Conservation (phyloP, 352 stramenopile genomes). For the Globisporangium paroecandrum region DNA sequence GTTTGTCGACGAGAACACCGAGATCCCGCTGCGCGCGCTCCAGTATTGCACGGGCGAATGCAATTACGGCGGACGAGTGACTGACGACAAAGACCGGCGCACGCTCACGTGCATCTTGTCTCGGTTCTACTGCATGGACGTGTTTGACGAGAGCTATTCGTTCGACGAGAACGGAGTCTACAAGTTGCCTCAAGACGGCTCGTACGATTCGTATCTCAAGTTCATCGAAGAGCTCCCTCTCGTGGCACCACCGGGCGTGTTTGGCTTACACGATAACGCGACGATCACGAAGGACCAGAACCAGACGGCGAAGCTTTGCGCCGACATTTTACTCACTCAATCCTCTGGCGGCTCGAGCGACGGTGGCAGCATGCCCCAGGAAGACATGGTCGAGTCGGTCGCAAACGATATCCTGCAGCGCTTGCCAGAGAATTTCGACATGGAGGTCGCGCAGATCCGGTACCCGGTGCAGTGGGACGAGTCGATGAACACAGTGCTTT, state of each 20-base stretch:
- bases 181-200: conserved; percentile 65
- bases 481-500: conserved; percentile 93
- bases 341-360: conserved; percentile 66
- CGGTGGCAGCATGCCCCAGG: conserved; percentile 69
- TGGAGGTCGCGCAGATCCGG: conserved; percentile 89
- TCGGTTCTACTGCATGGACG: conserved; percentile 71
- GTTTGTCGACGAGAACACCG: conserved; percentile 89
- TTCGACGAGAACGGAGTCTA: conserved; percentile 74
- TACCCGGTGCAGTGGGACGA: conserved; percentile 92
- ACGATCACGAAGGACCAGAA: conserved; percentile 95
- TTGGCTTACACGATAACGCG: conserved; percentile 92
- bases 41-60: conserved; percentile 83
- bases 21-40: conserved; percentile 75
- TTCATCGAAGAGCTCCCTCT: conserved; percentile 88
- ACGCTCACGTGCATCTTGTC: conserved; percentile 68
- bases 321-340: conserved; percentile 90
- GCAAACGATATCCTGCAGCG: conserved; percentile 84
- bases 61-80: conserved; percentile 85
- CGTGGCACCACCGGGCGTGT: conserved; percentile 87
- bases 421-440: conserved; percentile 90
- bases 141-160: conserved; percentile 57
- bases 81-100: conserved; percentile 80
- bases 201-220: conserved; percentile 72
- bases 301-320: conserved; percentile 92
- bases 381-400: conserved; percentile 86